phyloP scores from a whole-genome alignment of 371 early-diverging fungal species.

The Batkoa obscura region DNA sequence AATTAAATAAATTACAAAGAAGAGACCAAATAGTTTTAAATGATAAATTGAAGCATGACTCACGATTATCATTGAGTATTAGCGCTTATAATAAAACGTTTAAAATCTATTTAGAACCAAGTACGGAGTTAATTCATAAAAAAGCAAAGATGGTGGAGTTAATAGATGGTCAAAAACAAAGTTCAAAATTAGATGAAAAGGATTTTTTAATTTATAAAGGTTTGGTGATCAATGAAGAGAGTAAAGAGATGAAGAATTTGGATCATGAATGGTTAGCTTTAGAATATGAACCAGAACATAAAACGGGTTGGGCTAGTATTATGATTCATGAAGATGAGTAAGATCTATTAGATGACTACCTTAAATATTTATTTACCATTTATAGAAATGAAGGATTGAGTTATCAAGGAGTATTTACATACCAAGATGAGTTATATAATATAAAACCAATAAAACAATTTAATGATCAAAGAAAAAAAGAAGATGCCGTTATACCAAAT shows the following conservation, averaged over 20 bases:
- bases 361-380: not conserved
- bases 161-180: constrained; percentile 5
- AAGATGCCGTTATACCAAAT: constrained; percentile 26
- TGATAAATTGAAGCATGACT: too few species aligned
- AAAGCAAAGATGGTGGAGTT: constrained; percentile 23
- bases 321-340: constrained; percentile 21
- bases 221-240: constrained; percentile 11
- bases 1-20: too few species aligned
- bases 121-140: constrained; percentile 49
- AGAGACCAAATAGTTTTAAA: too few species aligned
- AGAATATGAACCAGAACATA: constrained; percentile 16
- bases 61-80: constrained; percentile 8
- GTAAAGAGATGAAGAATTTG: constrained; percentile 11
- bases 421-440: constrained; percentile 31
- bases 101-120: constrained; percentile 45
- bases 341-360: constrained; percentile 10
- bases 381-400: not conserved
- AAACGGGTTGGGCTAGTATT: constrained; percentile 49
- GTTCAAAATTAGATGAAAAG: constrained; percentile 7
- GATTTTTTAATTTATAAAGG: constrained; percentile 7
- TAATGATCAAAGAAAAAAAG: constrained; percentile 23
- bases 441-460: constrained; percentile 35
- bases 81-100: constrained; percentile 51
- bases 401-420: constrained; percentile 42
- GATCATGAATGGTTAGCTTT: constrained; percentile 11